Percentiles rank a stretch among this genome's conserved stretches.
Evolutionary conservation across 208 protist genomes (phyloP).

Genomic region (Strigomonas culicis): DNA sequence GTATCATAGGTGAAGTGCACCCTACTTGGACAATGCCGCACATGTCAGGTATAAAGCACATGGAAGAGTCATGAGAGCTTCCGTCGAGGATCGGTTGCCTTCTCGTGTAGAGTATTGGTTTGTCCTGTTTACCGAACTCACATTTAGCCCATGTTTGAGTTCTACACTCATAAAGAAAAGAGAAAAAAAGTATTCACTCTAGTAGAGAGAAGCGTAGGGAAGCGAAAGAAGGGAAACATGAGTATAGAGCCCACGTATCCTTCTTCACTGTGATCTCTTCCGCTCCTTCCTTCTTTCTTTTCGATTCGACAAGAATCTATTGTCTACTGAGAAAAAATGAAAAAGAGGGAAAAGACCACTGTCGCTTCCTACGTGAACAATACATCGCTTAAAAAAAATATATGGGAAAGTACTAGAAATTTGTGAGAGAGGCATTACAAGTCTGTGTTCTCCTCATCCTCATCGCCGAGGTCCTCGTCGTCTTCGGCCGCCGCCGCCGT

Average conservation of each 20-base stretch:
- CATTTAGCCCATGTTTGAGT: background rate
- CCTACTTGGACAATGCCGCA: background rate
- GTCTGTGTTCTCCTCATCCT: constrained; percentile 2
- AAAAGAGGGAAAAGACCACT: too few relatives aligned
- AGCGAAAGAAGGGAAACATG: background rate
- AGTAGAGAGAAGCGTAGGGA: background rate
- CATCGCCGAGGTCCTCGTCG: background rate
- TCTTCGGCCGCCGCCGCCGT: background rate
- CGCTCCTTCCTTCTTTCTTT: background rate
- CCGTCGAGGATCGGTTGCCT: too few relatives aligned
- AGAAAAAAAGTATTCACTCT: constrained; percentile 3
- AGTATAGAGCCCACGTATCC: too few relatives aligned
- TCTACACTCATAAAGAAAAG: constrained; percentile 1
- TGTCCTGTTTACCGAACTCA: too few relatives aligned
- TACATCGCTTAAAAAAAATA: too few relatives aligned
- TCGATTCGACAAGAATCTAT: background rate
- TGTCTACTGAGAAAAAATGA: background rate
- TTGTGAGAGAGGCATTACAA: background rate
- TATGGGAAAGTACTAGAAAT: too few relatives aligned
- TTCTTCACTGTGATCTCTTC: too few relatives aligned
- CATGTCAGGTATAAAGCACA: background rate
- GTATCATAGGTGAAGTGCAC: background rate
- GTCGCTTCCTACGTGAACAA: too few relatives aligned
- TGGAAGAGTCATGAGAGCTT: background rate
- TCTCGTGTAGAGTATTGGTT: too few relatives aligned